Evolutionary conservation across 2,329 filamentous ascomycete genomes (phyloP).

Genomic region (Botryotinia convoluta): DNA sequence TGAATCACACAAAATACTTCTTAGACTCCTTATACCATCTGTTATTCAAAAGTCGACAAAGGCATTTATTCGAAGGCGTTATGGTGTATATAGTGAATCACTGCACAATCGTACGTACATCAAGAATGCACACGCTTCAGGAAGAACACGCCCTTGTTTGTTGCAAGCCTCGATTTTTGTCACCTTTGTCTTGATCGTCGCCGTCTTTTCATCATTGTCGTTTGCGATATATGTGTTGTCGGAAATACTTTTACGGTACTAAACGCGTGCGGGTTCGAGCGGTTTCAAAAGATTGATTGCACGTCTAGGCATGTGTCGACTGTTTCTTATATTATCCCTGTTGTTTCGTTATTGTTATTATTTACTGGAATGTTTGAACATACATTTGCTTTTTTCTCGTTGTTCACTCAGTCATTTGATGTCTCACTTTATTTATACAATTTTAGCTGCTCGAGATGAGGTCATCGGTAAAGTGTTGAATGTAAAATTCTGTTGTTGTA

Average conservation of each 20-base stretch:
- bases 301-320: too few species aligned
- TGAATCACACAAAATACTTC: neutral
- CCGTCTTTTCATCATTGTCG: neutral
- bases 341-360: neutral
- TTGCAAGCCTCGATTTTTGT: neutral
- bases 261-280: too few species aligned
- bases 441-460: neutral
- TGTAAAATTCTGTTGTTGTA: neutral
- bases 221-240: neutral
- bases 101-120: neutral
- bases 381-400: neutral
- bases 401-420: neutral
- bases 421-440: too few species aligned
- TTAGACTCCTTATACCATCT: neutral
- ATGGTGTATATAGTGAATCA: neutral
- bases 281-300: too few species aligned
- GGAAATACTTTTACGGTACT: accelerated
- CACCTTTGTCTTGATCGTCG: neutral
- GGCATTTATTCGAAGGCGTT: neutral
- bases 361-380: neutral
- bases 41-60: neutral
- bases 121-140: neutral
- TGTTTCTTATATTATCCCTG: accelerated
- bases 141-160: neutral
- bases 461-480: neutral